Evolutionary conservation across 169 alveolate genomes (phyloP).

Genomic region (Haemoproteus tartakovskyi): DNA sequence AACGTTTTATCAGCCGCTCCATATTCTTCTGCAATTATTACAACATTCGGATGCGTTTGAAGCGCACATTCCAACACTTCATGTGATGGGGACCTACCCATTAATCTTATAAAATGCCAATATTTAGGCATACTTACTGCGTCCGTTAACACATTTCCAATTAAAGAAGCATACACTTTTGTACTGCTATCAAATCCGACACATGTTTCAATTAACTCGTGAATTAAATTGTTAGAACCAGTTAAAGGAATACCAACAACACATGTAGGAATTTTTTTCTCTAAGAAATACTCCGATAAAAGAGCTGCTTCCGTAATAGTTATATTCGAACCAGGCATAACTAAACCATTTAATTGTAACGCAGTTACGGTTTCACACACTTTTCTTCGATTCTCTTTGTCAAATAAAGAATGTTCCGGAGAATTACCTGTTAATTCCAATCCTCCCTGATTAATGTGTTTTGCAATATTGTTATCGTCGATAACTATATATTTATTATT

Average conservation of each 20-base stretch:
- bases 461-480: slow-evolving; percentile 85
- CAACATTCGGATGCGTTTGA: slow-evolving; percentile 96
- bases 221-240: slow-evolving; percentile 90
- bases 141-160: slow-evolving; percentile 97
- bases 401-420: slow-evolving; percentile 72
- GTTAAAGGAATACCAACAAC: slow-evolving; percentile 96
- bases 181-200: slow-evolving; percentile 98
- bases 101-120: slow-evolving; percentile 96
- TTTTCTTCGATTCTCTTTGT: slow-evolving; percentile 66
- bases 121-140: slow-evolving; percentile 97
- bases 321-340: slow-evolving; percentile 94
- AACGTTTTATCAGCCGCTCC: slow-evolving; percentile 93
- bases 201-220: slow-evolving; percentile 88
- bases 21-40: slow-evolving; percentile 93
- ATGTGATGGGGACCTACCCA: slow-evolving; percentile 97
- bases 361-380: slow-evolving; percentile 81
- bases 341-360: slow-evolving; percentile 90
- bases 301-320: slow-evolving; percentile 93
- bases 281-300: slow-evolving; percentile 88
- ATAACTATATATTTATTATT: slow-evolving; percentile 86
- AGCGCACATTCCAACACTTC: slow-evolving; percentile 94
- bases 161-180: slow-evolving; percentile 92
- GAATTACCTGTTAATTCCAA: slow-evolving; percentile 90
- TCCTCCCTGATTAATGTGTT: slow-evolving; percentile 95
- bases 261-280: slow-evolving; percentile 83